These are phyloP conservation scores for Cicer pinnatifidum DNA, from an alignment of 306 rosid species.

Conservation along the genomic window DNA sequence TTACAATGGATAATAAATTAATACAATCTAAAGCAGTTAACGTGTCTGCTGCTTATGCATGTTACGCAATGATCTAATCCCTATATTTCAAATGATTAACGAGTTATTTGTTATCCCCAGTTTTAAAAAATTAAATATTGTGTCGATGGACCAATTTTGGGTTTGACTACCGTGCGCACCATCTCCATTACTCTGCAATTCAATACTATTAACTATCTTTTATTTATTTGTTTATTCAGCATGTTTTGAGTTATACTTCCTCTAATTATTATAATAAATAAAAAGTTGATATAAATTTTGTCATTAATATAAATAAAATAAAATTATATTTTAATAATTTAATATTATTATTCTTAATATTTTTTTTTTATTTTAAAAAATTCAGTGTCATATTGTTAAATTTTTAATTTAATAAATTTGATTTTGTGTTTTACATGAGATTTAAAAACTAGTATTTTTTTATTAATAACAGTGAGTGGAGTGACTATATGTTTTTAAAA, in stretches of 20 bases:
- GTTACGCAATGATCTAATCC: constrained; percentile 46
- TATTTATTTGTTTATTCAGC: neutral
- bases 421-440: no score
- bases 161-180: constrained; percentile 42
- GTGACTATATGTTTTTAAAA: neutral
- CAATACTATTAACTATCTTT: neutral
- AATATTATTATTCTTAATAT: no score
- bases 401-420: no score
- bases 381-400: no score
- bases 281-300: no score
- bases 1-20: no score
- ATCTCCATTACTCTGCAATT: neutral
- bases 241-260: neutral
- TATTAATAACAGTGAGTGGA: no score
- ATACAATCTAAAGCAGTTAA: constrained; percentile 2
- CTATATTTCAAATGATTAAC: constrained; percentile 30
- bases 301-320: no score
- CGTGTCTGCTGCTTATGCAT: constrained; percentile 48
- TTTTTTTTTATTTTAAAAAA: no score
- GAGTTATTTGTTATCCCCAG: neutral
- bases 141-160: constrained; percentile 40
- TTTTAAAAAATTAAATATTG: neutral
- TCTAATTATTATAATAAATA: no score
- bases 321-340: no score
- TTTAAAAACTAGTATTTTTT: no score